A percentile compares a stretch with the other conserved stretches of the same genome.
These are phyloP conservation scores for Globisporangium viniferum DNA, from an alignment of 352 stramenopile genomes.

Conservation along the genomic window DNA sequence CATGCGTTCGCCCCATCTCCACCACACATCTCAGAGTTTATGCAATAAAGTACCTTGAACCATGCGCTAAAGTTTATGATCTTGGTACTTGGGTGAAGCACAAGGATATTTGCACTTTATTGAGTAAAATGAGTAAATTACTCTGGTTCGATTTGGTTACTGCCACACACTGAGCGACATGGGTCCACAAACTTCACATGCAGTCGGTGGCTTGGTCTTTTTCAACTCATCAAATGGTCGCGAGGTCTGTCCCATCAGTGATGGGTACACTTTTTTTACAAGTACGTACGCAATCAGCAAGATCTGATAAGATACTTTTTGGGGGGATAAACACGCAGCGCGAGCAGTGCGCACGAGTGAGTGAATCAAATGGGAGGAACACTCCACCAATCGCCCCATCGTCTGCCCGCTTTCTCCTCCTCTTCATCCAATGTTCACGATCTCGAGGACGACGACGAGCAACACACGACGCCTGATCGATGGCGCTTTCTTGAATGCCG, in stretches of 20 bases:
- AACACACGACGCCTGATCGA: not conserved
- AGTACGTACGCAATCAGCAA: not conserved
- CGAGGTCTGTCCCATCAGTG: not conserved
- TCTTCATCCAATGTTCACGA: not conserved
- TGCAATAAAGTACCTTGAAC: not conserved
- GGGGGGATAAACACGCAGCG: not conserved
- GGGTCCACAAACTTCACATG: not conserved
- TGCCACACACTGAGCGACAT: not conserved
- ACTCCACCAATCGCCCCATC: not conserved
- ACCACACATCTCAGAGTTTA: not conserved
- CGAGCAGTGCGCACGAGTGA: not conserved
- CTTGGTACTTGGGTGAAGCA: no score
- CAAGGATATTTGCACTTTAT: not conserved
- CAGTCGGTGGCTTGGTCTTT: not conserved
- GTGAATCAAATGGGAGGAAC: not conserved
- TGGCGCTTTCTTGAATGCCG: not conserved
- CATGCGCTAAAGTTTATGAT: not conserved
- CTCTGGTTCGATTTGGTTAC: not conserved
- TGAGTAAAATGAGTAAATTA: not conserved
- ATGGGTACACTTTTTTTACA: not conserved
- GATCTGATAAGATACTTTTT: not conserved
- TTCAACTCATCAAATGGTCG: not conserved
- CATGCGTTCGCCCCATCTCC: not conserved
- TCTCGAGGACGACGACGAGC: not conserved
- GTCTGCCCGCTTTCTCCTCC: not conserved